phyloP scores from a whole-genome alignment of 148 eudicot genomes.

The Vaccinium darrowii region DNA sequence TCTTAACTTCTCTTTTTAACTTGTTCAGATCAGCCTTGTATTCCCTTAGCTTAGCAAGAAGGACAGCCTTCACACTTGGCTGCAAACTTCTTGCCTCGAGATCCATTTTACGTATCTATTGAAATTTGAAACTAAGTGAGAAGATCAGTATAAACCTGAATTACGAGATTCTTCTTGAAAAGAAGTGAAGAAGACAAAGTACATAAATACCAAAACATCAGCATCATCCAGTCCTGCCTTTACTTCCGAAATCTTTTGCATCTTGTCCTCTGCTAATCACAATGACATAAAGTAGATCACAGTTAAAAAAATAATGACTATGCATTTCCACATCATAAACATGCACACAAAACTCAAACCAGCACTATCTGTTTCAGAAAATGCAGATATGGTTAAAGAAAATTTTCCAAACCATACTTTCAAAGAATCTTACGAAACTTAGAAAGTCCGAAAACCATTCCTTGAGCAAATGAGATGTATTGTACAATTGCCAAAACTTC shows the following conservation, averaged over 20 bases:
- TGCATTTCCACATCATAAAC: background rate
- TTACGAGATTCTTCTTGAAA: background rate
- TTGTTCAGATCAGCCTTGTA: constrained; percentile 64
- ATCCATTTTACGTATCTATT: constrained; percentile 65
- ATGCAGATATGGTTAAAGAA: background rate
- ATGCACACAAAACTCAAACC: background rate
- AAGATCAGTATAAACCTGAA: background rate
- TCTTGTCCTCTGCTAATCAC: constrained; percentile 48
- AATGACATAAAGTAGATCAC: background rate
- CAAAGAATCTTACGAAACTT: background rate
- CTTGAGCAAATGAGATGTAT: background rate
- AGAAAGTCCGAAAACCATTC: background rate
- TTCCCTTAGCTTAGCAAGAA: constrained; percentile 59
- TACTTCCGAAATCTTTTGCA: constrained; percentile 51
- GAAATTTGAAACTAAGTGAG: constrained; percentile 15
- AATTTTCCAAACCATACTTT: background rate
- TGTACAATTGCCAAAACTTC: background rate
- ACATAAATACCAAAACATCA: constrained; percentile 42
- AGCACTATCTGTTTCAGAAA: background rate
- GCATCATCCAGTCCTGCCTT: constrained; percentile 53
- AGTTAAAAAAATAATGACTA: background rate
- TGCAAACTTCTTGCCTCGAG: constrained; percentile 62
- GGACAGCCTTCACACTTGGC: constrained; percentile 57
- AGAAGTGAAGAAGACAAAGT: background rate
- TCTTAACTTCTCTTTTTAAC: constrained; percentile 53